These are phyloP conservation scores for Colletotrichum trifolii DNA, from an alignment of 2,329 filamentous ascomycete genomes.

Conservation along the genomic window DNA sequence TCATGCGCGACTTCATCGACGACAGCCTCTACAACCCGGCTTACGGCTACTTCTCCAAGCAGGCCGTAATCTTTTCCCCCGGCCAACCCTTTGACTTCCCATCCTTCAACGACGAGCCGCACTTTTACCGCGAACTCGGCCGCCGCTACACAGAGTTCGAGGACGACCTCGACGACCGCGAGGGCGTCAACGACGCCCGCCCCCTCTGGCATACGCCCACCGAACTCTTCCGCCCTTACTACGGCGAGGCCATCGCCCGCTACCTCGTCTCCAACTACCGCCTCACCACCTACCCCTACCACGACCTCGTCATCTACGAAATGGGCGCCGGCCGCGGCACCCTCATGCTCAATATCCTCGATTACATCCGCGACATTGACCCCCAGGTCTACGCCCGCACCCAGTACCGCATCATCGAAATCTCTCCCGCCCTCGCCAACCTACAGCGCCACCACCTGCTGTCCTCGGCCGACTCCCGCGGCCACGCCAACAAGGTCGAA, in stretches of 20 bases:
- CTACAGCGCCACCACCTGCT: slow-evolving; percentile 80
- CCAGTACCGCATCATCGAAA: slow-evolving; percentile 95
- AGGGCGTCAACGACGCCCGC: slow-evolving; percentile 75
- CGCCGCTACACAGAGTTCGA: slow-evolving; percentile 91
- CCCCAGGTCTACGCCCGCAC: slow-evolving; percentile 94
- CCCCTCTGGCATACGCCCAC: slow-evolving; percentile 99
- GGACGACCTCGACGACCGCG: slow-evolving; percentile 80
- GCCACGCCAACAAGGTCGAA: slow-evolving; percentile 87
- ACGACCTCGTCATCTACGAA: slow-evolving; percentile 98
- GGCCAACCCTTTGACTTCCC: slow-evolving; percentile 93
- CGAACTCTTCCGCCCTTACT: slow-evolving; percentile 95
- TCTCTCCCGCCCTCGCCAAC: slow-evolving; percentile 82
- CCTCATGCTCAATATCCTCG: slow-evolving; percentile 96
- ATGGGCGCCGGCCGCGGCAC: slow-evolving; percentile 98
- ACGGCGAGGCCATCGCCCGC: slow-evolving; percentile 96
- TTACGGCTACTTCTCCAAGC: slow-evolving; percentile 96
- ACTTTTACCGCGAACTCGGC: slow-evolving; percentile 82
- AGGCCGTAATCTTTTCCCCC: slow-evolving; percentile 94
- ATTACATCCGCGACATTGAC: slow-evolving; percentile 91
- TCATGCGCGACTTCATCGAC: slow-evolving; percentile 97
- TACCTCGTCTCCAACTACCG: slow-evolving; percentile 98
- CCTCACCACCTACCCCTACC: slow-evolving; percentile 91
- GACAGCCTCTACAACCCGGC: slow-evolving; percentile 94
- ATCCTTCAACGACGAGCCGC: slow-evolving; percentile 81
- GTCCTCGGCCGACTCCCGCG: slow-evolving; percentile 73